A percentile compares a stretch with the other conserved stretches of the same genome.
Conservation (phyloP, 2,329 filamentous ascomycete species). For the Colletotrichum incanum region DNA sequence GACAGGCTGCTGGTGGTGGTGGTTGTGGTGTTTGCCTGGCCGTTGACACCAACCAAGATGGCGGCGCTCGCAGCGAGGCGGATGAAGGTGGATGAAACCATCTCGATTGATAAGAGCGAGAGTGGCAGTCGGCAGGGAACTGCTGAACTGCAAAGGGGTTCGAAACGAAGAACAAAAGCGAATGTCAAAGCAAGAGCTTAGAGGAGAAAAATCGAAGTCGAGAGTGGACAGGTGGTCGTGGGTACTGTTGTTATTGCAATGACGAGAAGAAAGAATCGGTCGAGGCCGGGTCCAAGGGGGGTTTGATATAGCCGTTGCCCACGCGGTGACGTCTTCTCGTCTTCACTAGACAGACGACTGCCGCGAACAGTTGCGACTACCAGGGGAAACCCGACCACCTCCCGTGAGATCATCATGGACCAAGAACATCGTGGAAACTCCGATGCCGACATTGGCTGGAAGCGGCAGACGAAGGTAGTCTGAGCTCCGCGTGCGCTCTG, state of each 20-base stretch:
- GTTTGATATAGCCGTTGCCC: conserved; percentile 9
- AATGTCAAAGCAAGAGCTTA: not conserved
- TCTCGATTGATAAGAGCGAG: not conserved
- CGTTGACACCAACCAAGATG: conserved; percentile 31
- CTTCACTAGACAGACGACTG: too few relatives aligned
- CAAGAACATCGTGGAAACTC: not conserved
- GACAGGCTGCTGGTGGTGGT: not conserved
- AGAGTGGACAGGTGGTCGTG: not conserved
- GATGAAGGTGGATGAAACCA: conserved; percentile 22
- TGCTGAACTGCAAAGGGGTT: not conserved
- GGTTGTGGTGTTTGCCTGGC: conserved; percentile 12
- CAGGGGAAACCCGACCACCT: too few relatives aligned
- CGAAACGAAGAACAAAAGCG: conserved; percentile 7
- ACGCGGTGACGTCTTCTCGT: not conserved
- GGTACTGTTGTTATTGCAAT: not conserved
- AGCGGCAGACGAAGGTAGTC: not conserved
- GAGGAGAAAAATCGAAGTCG: not conserved
- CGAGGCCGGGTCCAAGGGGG: not conserved
- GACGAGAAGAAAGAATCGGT: not conserved
- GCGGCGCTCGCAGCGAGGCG: conserved; percentile 28
- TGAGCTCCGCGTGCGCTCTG: not conserved
- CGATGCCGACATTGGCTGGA: not conserved
- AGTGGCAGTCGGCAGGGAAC: not conserved
- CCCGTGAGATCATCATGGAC: not conserved
- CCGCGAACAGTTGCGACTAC: not conserved